Percentiles rank a stretch among this genome's conserved stretches.
These are phyloP conservation scores for Dillenia turbinata DNA, from an alignment of 164 flowering plant genomes.

Conservation along the genomic window DNA sequence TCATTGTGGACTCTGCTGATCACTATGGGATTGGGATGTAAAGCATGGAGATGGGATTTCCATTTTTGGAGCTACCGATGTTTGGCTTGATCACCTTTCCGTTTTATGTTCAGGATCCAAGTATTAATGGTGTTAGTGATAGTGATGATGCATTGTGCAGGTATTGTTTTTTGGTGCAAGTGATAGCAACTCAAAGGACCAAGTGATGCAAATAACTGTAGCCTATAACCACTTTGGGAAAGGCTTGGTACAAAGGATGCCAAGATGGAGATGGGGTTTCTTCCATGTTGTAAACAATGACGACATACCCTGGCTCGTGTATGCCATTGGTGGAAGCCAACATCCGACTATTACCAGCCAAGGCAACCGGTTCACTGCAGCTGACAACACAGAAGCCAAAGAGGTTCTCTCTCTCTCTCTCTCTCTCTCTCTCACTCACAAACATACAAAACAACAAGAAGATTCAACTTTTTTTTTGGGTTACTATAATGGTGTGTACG, in stretches of 20 bases:
- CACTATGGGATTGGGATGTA: slow-evolving; percentile 42
- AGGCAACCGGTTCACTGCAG: slow-evolving; percentile 75
- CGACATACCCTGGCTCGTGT: slow-evolving; percentile 81
- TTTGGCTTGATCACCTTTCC: slow-evolving; percentile 75
- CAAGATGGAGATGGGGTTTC: slow-evolving; percentile 68
- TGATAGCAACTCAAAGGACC: slow-evolving; percentile 33
- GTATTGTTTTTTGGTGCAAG: slow-evolving; percentile 71
- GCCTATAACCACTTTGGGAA: slow-evolving; percentile 76
- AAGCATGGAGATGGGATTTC: slow-evolving; percentile 66
- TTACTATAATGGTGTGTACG: slow-evolving; percentile 15
- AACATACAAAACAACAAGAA: too few species aligned
- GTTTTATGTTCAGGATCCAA: too few species aligned
- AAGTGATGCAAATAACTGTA: slow-evolving; percentile 60
- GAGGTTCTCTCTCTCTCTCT: slow-evolving; percentile 28
- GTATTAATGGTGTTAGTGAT: neutral
- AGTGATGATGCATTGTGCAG: slow-evolving; percentile 23
- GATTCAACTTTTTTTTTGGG: neutral
- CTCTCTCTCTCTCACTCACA: too few species aligned
- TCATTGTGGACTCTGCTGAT: slow-evolving; percentile 42
- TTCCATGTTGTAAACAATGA: slow-evolving; percentile 76
- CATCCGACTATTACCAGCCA: slow-evolving; percentile 76
- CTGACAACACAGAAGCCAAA: slow-evolving; percentile 29
- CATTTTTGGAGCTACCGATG: slow-evolving; percentile 43
- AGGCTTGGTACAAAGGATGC: slow-evolving; percentile 74
- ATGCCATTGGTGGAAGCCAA: slow-evolving; percentile 79